Evolutionary conservation across 768 basidiomycete genomes (phyloP), one percentile per base, ranked within the genome.

Genomic region (Agaricus blazei): DNA sequence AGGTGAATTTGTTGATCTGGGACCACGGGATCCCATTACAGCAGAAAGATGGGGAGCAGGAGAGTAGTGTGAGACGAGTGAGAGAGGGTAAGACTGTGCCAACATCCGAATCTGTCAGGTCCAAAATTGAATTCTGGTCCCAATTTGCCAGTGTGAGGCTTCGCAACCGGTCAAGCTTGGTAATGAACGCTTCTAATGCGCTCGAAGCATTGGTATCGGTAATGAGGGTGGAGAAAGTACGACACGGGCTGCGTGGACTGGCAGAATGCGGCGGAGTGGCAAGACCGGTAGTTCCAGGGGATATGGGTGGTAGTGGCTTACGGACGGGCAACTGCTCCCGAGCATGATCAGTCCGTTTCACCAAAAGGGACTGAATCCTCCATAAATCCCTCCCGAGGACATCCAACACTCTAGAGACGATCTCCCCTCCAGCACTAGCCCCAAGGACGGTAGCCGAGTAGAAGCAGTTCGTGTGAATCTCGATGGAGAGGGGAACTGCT

Each of bases 111-210:
- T 43, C 49, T 2, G 48, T 27, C 29, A 56, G n/a, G 42, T 56
- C 42, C 27, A 56, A 23, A 11, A 56, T 24, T 29, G 42, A 31
- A 37, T 55, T 48, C 44, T 56, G 54, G 2, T 40, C 26, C 54
- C 54, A 56, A 44, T 56, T 56, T 19, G 36, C 54, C 48, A 56
- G 40, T 42, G 54, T 56, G 41, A 56, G 50, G n/a, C 46, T 50
- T 9, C 34, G 48, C 24, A 56, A 31, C 40, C 48, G n/a, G 27
- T 56, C 48, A 43, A 56, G 48, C 40, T 56, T 56, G 14, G 47
- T 45, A 42, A 56, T 29, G 46, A 56, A 56, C 41, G 9, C 19
- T 26, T 56, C 54, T 12, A 56, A 37, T 19, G 54, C 54, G 48
- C 48, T 36, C 11, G 49, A 29, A 37, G 48, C 54, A 43, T 29